Evolutionary conservation across 78 protist species (phyloP).

Genomic region (Pelomyxa schiedti): DNA sequence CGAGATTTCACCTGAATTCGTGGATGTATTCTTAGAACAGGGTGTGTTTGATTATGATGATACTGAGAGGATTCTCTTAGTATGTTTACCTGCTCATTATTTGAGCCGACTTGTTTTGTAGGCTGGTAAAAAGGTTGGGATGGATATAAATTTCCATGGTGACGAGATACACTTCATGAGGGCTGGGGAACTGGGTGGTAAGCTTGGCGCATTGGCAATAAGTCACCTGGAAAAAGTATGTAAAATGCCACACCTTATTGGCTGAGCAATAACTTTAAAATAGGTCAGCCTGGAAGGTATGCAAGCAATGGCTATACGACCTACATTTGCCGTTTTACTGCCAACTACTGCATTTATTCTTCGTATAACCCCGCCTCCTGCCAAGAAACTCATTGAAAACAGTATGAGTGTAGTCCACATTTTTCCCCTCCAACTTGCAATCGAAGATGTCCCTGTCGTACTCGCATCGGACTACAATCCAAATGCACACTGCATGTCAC

Average conservation of each 20-base stretch:
- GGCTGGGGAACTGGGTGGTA: conserved; percentile 60
- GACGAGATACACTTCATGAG: conserved; percentile 57
- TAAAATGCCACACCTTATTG: too few relatives aligned
- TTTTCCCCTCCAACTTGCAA: not conserved
- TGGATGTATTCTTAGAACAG: conserved; percentile 72
- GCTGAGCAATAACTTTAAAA: not conserved
- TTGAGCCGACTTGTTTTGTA: not conserved
- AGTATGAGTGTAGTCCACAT: not conserved
- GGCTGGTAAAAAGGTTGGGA: conserved; percentile 58
- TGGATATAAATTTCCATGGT: conserved; percentile 71
- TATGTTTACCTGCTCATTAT: too few relatives aligned
- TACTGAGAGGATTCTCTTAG: conserved; percentile 24
- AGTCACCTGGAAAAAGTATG: conserved; percentile 65
- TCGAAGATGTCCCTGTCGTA: conserved; percentile 78
- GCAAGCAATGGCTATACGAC: conserved; percentile 48
- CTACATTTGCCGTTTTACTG: conserved; percentile 55
- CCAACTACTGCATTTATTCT: conserved; percentile 76
- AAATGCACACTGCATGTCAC: conserved; percentile 72
- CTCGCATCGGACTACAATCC: conserved; percentile 76
- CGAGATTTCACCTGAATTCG: conserved; percentile 24
- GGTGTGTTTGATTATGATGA: conserved; percentile 56
- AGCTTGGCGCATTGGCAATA: conserved; percentile 55
- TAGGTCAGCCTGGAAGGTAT: conserved; percentile 52
- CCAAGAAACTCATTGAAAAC: conserved; percentile 45
- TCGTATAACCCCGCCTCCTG: conserved; percentile 62